Base-by-base conservation (phyloP, 331 rosid genomes). In the Prunus yedoensis region DNA sequence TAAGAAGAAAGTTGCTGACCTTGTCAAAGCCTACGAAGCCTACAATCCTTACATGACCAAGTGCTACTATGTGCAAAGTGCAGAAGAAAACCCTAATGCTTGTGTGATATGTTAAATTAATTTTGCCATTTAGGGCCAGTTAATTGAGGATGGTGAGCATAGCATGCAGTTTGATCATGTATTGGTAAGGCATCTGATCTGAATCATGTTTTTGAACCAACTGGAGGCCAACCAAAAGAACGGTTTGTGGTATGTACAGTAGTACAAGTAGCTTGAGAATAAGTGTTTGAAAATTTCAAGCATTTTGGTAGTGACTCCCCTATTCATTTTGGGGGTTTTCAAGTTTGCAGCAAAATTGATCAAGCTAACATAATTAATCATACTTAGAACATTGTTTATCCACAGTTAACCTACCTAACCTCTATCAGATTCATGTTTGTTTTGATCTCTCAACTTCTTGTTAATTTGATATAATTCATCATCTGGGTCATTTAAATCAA, bases 21-120 rank as follows among this genome's bases (percentile, higher is more conserved):
- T 87, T 71, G 74, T 89, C 17, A 83, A 80, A 16, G 80, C 83
- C 61, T 79, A 71, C 46, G 78, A 53, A 73, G 78, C 64, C 3
- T 78, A 70, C 49, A 85, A 87, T 83, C 90, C 87, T 14, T 66
- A 79, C 75, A 85, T 77, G 84, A 35, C 86, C 20, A 38, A 66
- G 45, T 74, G 78, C 71, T 88, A 85, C 50, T 30, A 70, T 67
- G 88, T 78, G 60, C 94, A 83, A 17, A 80, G 81, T 81, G 83
- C 75, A 8, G 97, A 93, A 73, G 94, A 91, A 45, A 78, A 84
- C 75, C 96, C 94, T 70, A 88, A 87, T 84, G 66, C 82, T 45
- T 93, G 97, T 77, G 90, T 75, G 70, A 85, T 93, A 53, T 89
- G 68, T 82, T 91, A 76, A 38, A 82, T 13, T 14, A 6, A 3